Evolutionary conservation across 2,329 filamentous ascomycete genomes (phyloP).

Genomic region (Beauveria sp.): DNA sequence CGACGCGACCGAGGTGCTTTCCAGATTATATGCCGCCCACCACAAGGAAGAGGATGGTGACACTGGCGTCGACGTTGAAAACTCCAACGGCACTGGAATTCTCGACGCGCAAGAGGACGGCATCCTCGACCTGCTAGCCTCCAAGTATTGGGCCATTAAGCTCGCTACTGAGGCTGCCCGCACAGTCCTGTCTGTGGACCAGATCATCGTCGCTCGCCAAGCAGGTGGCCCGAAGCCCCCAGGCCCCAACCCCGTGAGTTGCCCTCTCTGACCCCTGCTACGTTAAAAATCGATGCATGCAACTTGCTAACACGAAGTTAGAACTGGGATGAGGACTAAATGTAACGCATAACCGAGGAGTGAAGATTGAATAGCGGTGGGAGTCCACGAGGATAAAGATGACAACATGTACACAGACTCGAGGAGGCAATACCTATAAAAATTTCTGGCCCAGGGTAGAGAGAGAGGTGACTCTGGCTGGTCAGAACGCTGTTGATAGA

Average conservation of each 20-base stretch:
- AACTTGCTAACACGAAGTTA: constrained; percentile 16
- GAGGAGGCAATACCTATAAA: constrained; percentile 1
- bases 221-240: constrained; percentile 96
- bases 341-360: constrained; percentile 13
- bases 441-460: not conserved
- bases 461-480: not conserved
- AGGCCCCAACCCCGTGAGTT: constrained; percentile 68
- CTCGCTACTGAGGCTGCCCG: constrained; percentile 90
- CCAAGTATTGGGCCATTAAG: constrained; percentile 96
- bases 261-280: not conserved
- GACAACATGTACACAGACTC: constrained; percentile 6
- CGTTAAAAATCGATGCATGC: no score
- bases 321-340: constrained; percentile 59
- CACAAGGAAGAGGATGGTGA: constrained; percentile 82
- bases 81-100: constrained; percentile 70
- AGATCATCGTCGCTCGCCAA: constrained; percentile 97
- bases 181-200: constrained; percentile 91
- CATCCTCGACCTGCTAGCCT: constrained; percentile 84
- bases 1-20: constrained; percentile 94
- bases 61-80: constrained; percentile 91
- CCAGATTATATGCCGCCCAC: constrained; percentile 86
- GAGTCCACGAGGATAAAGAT: constrained; percentile 5
- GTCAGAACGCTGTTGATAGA: constrained; percentile 3
- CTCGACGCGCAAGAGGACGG: constrained; percentile 81
- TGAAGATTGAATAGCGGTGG: constrained; percentile 14